Evolutionary conservation across 257 asterid species (phyloP).

Genomic region (Ligustrum vulgare): DNA sequence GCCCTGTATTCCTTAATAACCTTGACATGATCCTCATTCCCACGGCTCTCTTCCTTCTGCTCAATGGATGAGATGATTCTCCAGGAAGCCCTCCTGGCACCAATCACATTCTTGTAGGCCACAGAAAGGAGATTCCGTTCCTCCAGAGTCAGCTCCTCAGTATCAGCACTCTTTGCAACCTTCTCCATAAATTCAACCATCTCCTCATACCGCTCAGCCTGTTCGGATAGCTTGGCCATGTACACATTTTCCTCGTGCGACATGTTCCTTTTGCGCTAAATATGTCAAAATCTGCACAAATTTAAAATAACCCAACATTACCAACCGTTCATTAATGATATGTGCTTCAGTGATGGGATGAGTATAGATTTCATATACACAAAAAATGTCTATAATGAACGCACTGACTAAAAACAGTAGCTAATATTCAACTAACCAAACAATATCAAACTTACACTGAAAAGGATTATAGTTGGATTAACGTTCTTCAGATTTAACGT

Average conservation of each 20-base stretch:
- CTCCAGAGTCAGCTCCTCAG: conserved; percentile 22
- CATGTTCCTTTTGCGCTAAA: conserved; percentile 8
- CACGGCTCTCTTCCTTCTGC: too few species aligned
- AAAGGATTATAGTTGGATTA: too few species aligned
- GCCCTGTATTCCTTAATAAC: conserved; percentile 22
- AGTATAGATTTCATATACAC: too few species aligned
- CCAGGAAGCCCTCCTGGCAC: conserved; percentile 32
- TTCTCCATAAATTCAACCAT: conserved; percentile 28
- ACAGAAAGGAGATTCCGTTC: conserved; percentile 10
- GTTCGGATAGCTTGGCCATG: background rate
- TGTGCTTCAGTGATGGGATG: too few species aligned
- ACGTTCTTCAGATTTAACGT: too few species aligned
- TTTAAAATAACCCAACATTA: background rate
- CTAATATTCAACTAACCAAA: too few species aligned
- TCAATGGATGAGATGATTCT: conserved; percentile 3
- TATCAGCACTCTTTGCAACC: conserved; percentile 23
- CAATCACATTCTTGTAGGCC: conserved; percentile 30
- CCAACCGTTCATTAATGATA: background rate
- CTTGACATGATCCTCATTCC: conserved; percentile 11
- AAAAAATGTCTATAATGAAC: too few species aligned
- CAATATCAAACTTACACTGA: too few species aligned
- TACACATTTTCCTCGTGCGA: conserved; percentile 1
- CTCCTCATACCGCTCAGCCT: conserved; percentile 30
- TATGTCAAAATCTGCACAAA: conserved; percentile 6
- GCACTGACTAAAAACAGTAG: too few species aligned